Evolutionary conservation across 1,139 yeast species (phyloP), one percentile per base, ranked within the genome.

Genomic region (Protomyces pachydermus): DNA sequence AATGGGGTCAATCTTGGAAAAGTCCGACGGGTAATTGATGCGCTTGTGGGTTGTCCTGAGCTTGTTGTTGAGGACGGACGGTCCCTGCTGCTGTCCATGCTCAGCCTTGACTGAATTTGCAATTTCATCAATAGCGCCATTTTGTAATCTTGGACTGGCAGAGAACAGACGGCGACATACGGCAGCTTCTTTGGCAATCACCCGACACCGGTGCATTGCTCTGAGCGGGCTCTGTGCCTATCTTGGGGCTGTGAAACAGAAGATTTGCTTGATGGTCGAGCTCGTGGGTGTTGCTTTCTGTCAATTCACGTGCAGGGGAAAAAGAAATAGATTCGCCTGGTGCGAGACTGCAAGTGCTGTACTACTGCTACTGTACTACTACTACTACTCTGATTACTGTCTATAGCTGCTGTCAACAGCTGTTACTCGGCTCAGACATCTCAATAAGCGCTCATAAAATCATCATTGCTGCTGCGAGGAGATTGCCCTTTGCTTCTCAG

Each of bases 21-120:
- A 71, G 80, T 76, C 66, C 70, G 72, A 55, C 78, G 79, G 72
- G 48, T 46, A 66, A 35, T 48, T 38, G 57, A 54, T 37, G 54
- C 39, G 39, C 54, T 72, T 73, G 65, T 64, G 48, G 50, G 70
- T 65, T 61, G 69, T 63, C 2, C 64, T 51, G 16, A 58, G 48
- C 25, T 42, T 42, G 48, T 42, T 42, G 48, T 20, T 20, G 25
- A 42, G 48, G 10, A 42, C 48, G 9, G 23, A 16, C 5, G 48
- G 10, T 10, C 18, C 23, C 10, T 18, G 48, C 25, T 6, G 48
- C 20, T 42, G 23, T n/a, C 14, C 23, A 18, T 42, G 48, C 23
- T 42, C 48, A 6, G 48, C 48, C 48, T 42, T 18, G 48, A 42
- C 48, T 18, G 48, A 42, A 10, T 42, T n/a, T 18, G 25, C 48